Base-by-base conservation (phyloP, 169 alveolate genomes). In the Plasmodium sp. region DNA sequence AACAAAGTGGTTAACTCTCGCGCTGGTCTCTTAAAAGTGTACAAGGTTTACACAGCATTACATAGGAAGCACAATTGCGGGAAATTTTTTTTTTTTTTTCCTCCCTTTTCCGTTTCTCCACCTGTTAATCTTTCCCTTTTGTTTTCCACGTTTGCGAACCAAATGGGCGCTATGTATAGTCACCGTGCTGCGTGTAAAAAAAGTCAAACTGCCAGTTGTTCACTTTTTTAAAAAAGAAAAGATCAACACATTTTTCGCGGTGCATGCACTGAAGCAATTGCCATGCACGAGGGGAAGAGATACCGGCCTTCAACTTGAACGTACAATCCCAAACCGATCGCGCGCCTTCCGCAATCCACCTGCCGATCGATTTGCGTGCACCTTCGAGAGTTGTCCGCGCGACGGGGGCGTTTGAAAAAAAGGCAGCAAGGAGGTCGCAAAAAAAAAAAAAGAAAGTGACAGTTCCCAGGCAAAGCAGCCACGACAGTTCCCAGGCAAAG, bases 231-330 rank as follows among this genome's bases (percentile, higher is more conserved):
- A 22, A 67, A 22, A 67, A 67, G 31, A 18, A 75, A 75, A 34
- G 14, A 36, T 9, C 48, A 75, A 75, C 83, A 75, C 48, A 31
- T 31, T 75, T 34, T 34, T 39, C 27, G 56, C 41, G 22, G 16
- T 58, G 91, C 91, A 83, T 83, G 81, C 39, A 16, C 36, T 83
- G 79, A 33, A 54, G 18, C 39, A 31, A 83, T 83, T 58, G 71
- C 43, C 27, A 56, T 39, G 22, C 36, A 5, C 22, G 3, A 58
- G 39, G 72, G 71, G 43, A 33, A 56, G n/a, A 27, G 39, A 81
- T 48, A 34, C 16, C 3, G 45, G 48, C 18, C 72, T 84, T 67
- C 36, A 80, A 62, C 82, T 54, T 7, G n/a, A 62, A 39, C 31
- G 27, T 34, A 58, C 73, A 82, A n/a, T 48, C 6, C 31, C 58